phyloP scores from a whole-genome alignment of 2,329 filamentous ascomycete genomes.

The Colletotrichum sp. region DNA sequence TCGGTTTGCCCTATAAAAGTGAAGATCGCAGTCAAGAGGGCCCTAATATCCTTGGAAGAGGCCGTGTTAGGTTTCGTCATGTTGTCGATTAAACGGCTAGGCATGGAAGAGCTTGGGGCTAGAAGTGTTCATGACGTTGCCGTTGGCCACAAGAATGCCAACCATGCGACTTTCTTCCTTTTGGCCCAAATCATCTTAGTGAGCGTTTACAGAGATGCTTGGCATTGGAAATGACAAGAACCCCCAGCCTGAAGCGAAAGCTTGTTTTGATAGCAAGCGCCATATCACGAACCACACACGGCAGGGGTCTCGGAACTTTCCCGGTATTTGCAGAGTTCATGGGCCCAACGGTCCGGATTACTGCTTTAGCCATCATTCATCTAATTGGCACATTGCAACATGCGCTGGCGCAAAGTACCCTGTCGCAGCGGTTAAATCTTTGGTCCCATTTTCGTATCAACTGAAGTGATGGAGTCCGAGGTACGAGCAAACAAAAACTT shows the following conservation, averaged over 20 bases:
- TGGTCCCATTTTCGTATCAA: not conserved
- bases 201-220: accelerated
- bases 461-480: not conserved
- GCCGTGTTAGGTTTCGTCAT: not conserved
- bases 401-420: not conserved
- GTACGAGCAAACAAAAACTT: not conserved
- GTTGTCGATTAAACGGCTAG: not conserved
- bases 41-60: not conserved
- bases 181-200: accelerated
- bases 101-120: not conserved
- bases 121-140: not conserved
- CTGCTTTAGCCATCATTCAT: not conserved
- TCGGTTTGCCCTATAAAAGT: too few species aligned
- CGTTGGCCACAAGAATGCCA: too few species aligned
- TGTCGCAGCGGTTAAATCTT: not conserved
- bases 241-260: not conserved
- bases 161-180: not conserved
- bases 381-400: not conserved
- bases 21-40: too few species aligned
- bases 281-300: not conserved
- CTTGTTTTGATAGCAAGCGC: not conserved
- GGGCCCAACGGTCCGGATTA: not conserved
- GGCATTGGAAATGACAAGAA: not conserved
- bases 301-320: not conserved
- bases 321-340: not conserved